Evolutionary conservation across 1,139 yeast genomes (phyloP).

Genomic region (Geotrichum phurueaensis): DNA sequence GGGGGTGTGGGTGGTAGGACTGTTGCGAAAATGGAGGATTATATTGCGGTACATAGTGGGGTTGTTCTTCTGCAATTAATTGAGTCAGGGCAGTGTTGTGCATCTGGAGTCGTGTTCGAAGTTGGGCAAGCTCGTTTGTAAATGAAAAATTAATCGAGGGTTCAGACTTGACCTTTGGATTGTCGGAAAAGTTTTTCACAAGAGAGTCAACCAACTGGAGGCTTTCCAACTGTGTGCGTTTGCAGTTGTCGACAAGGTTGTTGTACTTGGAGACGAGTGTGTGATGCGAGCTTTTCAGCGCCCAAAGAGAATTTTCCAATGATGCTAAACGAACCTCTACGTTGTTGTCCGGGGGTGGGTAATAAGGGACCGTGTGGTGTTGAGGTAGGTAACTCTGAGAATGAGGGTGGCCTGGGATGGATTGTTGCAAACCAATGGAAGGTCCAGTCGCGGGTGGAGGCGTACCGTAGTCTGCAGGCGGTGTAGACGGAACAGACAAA

Average conservation of each 20-base stretch:
- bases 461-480: constrained; percentile 21
- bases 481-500: constrained; percentile 28
- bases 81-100: constrained; percentile 15
- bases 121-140: constrained; percentile 16
- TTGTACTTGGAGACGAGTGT: constrained; percentile 12
- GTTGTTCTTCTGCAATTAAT: constrained; percentile 13
- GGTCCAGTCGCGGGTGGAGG: constrained; percentile 14
- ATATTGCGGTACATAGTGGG: neutral
- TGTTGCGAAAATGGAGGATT: constrained; percentile 8
- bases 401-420: constrained; percentile 10
- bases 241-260: constrained; percentile 13
- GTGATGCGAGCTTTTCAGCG: constrained; percentile 14
- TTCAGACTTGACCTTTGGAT: neutral
- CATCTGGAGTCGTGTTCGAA: constrained; percentile 18
- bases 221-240: constrained; percentile 12
- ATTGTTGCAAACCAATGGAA: constrained; percentile 4
- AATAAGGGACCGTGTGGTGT: constrained; percentile 13
- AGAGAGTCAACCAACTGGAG: constrained; percentile 12
- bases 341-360: constrained; percentile 15
- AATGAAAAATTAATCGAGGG: constrained; percentile 23
- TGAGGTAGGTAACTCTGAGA: constrained; percentile 16
- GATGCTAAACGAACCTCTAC: constrained; percentile 21
- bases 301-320: constrained; percentile 23
- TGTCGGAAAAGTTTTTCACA: constrained; percentile 7
- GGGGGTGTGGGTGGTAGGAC: constrained; percentile 10